These are phyloP conservation scores for Wickerhamomyces chambardii DNA, from an alignment of 805 yeast genomes.

Conservation along the genomic window DNA sequence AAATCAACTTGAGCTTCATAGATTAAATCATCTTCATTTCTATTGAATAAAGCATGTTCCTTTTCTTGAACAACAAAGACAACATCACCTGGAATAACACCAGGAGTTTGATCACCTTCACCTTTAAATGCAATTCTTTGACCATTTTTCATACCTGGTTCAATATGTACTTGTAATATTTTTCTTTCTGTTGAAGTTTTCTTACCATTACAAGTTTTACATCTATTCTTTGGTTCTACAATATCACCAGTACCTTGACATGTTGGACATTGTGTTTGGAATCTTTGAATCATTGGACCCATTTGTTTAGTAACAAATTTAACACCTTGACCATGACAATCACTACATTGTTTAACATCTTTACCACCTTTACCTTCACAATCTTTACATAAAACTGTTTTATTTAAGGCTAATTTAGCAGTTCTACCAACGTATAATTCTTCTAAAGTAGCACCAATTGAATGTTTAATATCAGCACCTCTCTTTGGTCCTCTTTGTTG, in stretches of 20 bases:
- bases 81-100: conserved; percentile 93
- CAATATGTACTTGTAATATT: conserved; percentile 88
- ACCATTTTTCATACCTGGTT: conserved; percentile 95
- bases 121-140: conserved; percentile 87
- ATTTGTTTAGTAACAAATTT: conserved; percentile 92
- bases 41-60: conserved; percentile 72
- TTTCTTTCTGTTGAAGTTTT: conserved; percentile 84
- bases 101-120: conserved; percentile 97
- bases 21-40: conserved; percentile 83
- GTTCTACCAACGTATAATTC: conserved; percentile 92
- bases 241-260: conserved; percentile 93
- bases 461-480: conserved; percentile 89
- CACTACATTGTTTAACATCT: conserved; percentile 74
- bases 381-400: conserved; percentile 76
- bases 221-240: conserved; percentile 78
- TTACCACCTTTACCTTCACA: conserved; percentile 98
- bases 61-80: conserved; percentile 86
- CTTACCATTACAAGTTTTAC: conserved; percentile 83
- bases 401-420: conserved; percentile 88
- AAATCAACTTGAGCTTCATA: conserved; percentile 85
- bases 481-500: conserved; percentile 78
- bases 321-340: conserved; percentile 89
- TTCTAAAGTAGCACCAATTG: conserved; percentile 78
- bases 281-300: conserved; percentile 99
- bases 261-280: conserved; percentile 87